Conservation (phyloP, 208 protist species). For the Crithidia brevicula region DNA sequence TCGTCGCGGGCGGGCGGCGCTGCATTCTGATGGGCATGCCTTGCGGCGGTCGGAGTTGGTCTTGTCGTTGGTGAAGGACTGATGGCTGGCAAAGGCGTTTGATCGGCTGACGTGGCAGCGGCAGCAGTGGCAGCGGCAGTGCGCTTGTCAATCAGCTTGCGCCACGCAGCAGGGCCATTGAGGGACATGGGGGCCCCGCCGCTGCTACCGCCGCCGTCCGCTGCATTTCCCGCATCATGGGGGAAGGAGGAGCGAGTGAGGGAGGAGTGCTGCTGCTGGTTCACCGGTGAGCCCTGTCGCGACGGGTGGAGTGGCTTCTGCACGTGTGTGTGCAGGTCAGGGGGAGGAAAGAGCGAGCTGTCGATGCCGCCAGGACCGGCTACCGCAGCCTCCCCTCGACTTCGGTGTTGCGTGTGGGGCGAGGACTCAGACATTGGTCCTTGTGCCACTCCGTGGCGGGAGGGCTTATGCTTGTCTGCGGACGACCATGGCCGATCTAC, state of each 20-base stretch:
- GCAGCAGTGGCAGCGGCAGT: neutral
- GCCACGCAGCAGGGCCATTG: constrained; percentile 25
- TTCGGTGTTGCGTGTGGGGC: neutral
- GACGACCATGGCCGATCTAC: constrained; percentile 7
- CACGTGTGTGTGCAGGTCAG: neutral
- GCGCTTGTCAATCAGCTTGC: constrained; percentile 18
- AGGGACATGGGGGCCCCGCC: constrained; percentile 4
- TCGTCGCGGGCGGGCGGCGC: neutral
- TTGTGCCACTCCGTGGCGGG: neutral
- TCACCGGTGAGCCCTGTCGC: constrained; percentile 3
- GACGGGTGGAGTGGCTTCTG: neutral
- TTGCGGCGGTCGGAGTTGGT: neutral
- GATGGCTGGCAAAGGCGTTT: neutral
- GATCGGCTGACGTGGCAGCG: neutral
- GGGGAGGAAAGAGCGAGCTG: constrained; percentile 7
- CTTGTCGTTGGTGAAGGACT: neutral
- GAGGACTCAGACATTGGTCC: too few species aligned
- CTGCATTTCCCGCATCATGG: neutral
- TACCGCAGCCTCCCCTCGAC: neutral
- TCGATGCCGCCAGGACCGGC: neutral
- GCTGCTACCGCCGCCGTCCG: neutral
- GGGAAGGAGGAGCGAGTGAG: neutral
- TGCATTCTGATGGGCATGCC: neutral
- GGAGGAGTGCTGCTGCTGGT: neutral
- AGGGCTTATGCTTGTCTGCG: neutral